A percentile compares a stretch with the other conserved stretches of the same genome.
These are phyloP conservation scores for Trametes coccinea DNA, from an alignment of 768 basidiomycete species.

Conservation along the genomic window DNA sequence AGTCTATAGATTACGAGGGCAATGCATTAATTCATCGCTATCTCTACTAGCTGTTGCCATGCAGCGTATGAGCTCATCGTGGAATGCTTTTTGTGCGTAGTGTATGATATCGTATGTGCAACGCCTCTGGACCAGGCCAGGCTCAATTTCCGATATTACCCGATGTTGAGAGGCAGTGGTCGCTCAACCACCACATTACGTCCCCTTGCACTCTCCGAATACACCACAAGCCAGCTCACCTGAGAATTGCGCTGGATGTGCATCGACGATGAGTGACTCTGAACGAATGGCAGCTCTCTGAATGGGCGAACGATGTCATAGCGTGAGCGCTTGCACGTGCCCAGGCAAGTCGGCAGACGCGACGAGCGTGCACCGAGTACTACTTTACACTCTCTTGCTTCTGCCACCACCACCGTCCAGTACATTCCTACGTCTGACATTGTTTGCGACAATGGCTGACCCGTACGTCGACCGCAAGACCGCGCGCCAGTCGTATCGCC, in stretches of 20 bases:
- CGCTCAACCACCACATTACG: too few species aligned
- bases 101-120: background rate
- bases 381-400: background rate
- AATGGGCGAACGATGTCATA: background rate
- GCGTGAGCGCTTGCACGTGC: constrained; percentile 1
- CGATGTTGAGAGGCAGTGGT: background rate
- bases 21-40: constrained; percentile 11
- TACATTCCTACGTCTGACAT: background rate
- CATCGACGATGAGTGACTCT: too few species aligned
- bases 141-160: background rate
- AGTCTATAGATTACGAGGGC: constrained; percentile 4
- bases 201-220: too few species aligned
- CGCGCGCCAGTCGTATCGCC: constrained; percentile 39
- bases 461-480: constrained; percentile 37
- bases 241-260: too few species aligned
- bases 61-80: too few species aligned
- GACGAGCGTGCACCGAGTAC: background rate
- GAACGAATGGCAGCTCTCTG: too few species aligned
- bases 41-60: background rate
- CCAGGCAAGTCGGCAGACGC: background rate
- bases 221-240: too few species aligned
- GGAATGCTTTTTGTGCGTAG: background rate
- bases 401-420: background rate
- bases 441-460: constrained; percentile 32
- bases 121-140: background rate